Evolutionary conservation across 2,329 filamentous ascomycete genomes (phyloP).

Genomic region (Botrytis paeoniae): DNA sequence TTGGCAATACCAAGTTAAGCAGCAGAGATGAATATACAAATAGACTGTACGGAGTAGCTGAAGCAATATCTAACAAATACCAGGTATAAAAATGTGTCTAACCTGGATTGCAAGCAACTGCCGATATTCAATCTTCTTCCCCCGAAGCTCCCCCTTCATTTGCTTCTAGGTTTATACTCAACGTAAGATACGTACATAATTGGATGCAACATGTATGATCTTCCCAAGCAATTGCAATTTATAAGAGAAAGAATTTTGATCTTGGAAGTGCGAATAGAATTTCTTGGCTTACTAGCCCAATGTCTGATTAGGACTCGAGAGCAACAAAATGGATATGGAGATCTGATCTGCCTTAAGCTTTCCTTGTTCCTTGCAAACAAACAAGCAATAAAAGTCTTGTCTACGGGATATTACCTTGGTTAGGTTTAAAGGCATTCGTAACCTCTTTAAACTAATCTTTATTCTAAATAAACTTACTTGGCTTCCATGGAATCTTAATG

Average conservation of each 20-base stretch:
- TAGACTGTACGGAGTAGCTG: not conserved
- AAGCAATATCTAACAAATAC: not conserved
- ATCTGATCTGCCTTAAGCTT: conserved; percentile 18
- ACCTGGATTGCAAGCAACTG: not conserved
- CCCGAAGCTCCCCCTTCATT: conserved; percentile 2
- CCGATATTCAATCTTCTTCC: not conserved
- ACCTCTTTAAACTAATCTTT: not conserved
- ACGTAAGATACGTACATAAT: not conserved
- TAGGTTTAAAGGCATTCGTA: conserved; percentile 3
- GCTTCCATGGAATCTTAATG: not conserved
- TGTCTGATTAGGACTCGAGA: conserved; percentile 9
- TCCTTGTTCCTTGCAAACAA: not conserved
- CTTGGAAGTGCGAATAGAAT: conserved; percentile 6
- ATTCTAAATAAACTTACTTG: not conserved
- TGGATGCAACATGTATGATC: not conserved
- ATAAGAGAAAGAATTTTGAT: not conserved
- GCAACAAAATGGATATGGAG: conserved; percentile 7
- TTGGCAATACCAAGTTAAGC: conserved; percentile 8
- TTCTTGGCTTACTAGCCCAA: not conserved
- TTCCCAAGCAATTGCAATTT: not conserved
- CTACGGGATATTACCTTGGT: not conserved
- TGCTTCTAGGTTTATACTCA: not conserved
- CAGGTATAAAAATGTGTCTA: not conserved
- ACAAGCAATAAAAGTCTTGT: conserved; percentile 7
- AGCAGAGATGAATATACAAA: not conserved